These are phyloP conservation scores for Microcyclospora tardicrescens DNA, from an alignment of 2,329 filamentous ascomycete species.

Conservation along the genomic window DNA sequence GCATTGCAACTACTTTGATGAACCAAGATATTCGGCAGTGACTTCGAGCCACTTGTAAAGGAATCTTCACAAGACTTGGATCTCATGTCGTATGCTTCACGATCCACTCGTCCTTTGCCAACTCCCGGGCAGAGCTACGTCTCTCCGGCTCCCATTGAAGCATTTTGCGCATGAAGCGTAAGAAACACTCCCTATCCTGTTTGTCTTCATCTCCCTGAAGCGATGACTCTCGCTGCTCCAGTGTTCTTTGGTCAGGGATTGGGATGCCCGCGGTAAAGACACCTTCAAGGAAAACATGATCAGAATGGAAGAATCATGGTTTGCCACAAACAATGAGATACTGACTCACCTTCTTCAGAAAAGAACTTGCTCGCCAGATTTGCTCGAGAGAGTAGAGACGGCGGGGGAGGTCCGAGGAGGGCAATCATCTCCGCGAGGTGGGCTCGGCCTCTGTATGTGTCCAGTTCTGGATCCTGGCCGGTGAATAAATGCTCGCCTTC, in stretches of 20 bases:
- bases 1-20: no score
- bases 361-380: conserved; percentile 5
- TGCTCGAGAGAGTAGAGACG: conserved; percentile 1
- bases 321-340: background rate
- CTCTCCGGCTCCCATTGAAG: conserved; percentile 26
- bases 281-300: background rate
- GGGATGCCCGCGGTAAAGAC: conserved; percentile 2
- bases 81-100: background rate
- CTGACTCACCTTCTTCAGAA: conserved; percentile 1
- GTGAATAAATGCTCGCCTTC: conserved; percentile 22
- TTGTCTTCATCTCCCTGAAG: conserved; percentile 2
- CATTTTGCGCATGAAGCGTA: conserved; percentile 24
- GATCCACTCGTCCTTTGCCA: conserved; percentile 15
- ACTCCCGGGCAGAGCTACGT: conserved; percentile 11
- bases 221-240: conserved; percentile 3
- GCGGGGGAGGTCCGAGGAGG: background rate
- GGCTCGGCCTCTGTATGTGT: conserved; percentile 1
- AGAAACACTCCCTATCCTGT: conserved; percentile 10
- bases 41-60: no score
- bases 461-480: conserved; percentile 10
- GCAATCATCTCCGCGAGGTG: conserved; percentile 19
- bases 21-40: no score
- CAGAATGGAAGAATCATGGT: background rate
- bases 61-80: no score
- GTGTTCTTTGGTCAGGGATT: conserved; percentile 1